phyloP scores from a whole-genome alignment of 225 moss, liverwort and hornwort genomes.

The Rhytidiadelphus loreus region DNA sequence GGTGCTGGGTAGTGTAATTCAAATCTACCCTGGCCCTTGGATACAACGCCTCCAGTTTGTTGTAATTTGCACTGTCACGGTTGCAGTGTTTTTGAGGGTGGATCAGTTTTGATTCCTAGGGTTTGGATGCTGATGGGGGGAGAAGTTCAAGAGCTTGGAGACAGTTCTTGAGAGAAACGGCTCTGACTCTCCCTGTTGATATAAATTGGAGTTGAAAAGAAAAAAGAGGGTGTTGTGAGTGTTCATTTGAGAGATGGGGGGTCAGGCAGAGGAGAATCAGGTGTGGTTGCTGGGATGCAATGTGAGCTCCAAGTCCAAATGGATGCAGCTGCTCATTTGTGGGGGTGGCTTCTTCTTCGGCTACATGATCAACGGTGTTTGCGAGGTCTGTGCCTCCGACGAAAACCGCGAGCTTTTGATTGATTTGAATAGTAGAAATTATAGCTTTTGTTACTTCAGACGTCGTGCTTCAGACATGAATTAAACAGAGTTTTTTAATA shows the following conservation, averaged over 20 bases:
- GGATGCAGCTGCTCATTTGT: conserved; percentile 84
- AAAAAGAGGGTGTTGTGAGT: neutral
- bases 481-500: neutral
- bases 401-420: neutral
- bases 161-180: neutral
- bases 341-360: conserved; percentile 88
- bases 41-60: neutral
- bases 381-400: conserved; percentile 42
- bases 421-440: neutral
- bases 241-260: neutral
- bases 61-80: neutral
- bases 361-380: conserved; percentile 87
- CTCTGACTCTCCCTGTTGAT: neutral
- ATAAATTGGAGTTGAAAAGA: neutral
- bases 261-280: conserved; percentile 41
- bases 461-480: neutral
- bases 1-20: neutral
- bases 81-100: neutral
- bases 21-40: neutral
- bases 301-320: conserved; percentile 59
- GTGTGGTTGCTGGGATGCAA: conserved; percentile 63
- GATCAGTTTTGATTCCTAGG: neutral
- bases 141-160: neutral
- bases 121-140: neutral
- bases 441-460: neutral